These are phyloP conservation scores for Kodamaea arcana DNA, from an alignment of 1,139 yeast species.

Conservation along the genomic window DNA sequence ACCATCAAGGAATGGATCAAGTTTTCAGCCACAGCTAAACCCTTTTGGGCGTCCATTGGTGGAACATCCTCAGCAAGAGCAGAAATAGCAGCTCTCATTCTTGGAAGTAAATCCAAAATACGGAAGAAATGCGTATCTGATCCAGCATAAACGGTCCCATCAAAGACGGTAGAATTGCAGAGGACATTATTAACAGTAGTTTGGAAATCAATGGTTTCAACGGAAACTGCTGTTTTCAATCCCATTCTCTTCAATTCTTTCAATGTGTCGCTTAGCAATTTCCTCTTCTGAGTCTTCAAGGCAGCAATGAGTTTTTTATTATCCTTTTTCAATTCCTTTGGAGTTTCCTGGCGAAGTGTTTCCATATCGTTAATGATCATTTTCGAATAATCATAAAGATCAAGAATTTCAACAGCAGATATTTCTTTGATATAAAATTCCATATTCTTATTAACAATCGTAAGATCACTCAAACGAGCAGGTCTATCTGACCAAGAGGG, in stretches of 20 bases:
- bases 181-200: slow-evolving; percentile 60
- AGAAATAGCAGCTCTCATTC: slow-evolving; percentile 63
- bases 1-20: slow-evolving; percentile 52
- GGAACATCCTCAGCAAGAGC: slow-evolving; percentile 73
- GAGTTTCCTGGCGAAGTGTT: slow-evolving; percentile 70
- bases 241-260: slow-evolving; percentile 76
- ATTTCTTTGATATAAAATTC: slow-evolving; percentile 40
- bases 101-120: slow-evolving; percentile 74
- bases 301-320: slow-evolving; percentile 70
- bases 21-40: slow-evolving; percentile 77
- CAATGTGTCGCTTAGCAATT: slow-evolving; percentile 70
- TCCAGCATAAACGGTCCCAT: slow-evolving; percentile 34
- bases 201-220: slow-evolving; percentile 61
- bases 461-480: slow-evolving; percentile 46
- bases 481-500: slow-evolving; percentile 56
- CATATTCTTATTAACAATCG: slow-evolving; percentile 55
- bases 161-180: slow-evolving; percentile 49
- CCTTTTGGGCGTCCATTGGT: slow-evolving; percentile 66
- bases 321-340: slow-evolving; percentile 63
- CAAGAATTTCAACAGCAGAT: slow-evolving; percentile 28
- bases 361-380: slow-evolving; percentile 58
- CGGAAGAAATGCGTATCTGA: slow-evolving; percentile 63
- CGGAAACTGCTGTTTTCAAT: slow-evolving; percentile 58
- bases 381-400: slow-evolving; percentile 49
- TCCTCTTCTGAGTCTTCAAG: slow-evolving; percentile 74